Base-by-base conservation (phyloP, 441 rosid species). In the Arabidopsis lyrata region DNA sequence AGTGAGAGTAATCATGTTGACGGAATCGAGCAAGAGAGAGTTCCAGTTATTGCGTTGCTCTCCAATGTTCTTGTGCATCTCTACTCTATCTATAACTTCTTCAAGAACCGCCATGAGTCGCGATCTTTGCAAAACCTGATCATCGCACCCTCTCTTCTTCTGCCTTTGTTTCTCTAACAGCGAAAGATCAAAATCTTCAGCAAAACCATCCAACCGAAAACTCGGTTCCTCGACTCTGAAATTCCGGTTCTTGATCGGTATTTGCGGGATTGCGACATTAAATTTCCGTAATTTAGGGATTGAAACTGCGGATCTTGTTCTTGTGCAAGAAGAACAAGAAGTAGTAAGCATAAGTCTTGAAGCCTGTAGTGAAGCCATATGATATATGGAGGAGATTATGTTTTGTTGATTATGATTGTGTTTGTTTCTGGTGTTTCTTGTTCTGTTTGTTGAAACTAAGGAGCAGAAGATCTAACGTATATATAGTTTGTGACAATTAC, bases 41-140 rank as follows among this genome's bases (percentile, higher is more conserved):
- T 83, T 88, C 91, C 91, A 88, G 67, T 84, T 83, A 41, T 88
- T 80, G 8, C 91, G 76, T 74, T 88, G 93, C 74, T 84, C 79
- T 14, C 80, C 85, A 2, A 86, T 20, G 79, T 88, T 88, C 18
- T 41, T 66, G 65, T 86, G 93, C 87, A 85, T 84, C 80, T 84
- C 88, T 8, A 84, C 70, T 50, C 88, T 73, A 58, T 89, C 94
- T 13, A 75, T 75, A 31, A 89, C 78, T 16, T 80, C 84, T 54
- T 82, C 91, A 42, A 87, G 50, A 49, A 85, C 73, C 2, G 76
- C 85, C 16, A 73, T 73, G 49, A 88, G 72, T 68, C 83, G 62
- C 0, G 71, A 32, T 3, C 55, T 63, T 13, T 50, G 63, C 54
- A 63, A 10, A 29, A 29, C 54, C 27, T 12, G 39, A 45, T 44